Conservation (phyloP, 805 yeast species). For the Saturnispora kantuleensis region DNA sequence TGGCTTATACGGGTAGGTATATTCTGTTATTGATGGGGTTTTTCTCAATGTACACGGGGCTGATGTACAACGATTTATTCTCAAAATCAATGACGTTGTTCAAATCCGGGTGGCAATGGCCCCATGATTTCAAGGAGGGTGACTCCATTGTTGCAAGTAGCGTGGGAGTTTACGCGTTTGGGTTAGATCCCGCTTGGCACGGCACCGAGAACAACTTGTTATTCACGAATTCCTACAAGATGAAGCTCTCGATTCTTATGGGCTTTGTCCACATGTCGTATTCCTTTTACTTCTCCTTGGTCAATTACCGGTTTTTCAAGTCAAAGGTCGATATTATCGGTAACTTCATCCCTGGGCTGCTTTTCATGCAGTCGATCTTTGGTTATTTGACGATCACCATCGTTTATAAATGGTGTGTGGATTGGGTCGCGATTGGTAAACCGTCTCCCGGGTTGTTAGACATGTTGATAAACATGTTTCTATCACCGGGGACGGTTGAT, state of each 20-base stretch:
- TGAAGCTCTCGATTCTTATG: conserved; percentile 68
- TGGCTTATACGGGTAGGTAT: conserved; percentile 67
- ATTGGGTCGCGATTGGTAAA: conserved; percentile 52
- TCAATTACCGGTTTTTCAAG: conserved; percentile 47
- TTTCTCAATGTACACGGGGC: conserved; percentile 67
- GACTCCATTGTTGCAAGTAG: conserved; percentile 38
- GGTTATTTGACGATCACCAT: conserved; percentile 61
- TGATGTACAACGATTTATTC: conserved; percentile 62
- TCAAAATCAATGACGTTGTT: conserved; percentile 63
- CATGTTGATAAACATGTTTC: conserved; percentile 68
- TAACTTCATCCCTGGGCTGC: conserved; percentile 36
- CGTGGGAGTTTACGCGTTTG: conserved; percentile 48
- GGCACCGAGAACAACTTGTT: conserved; percentile 66
- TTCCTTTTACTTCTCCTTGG: conserved; percentile 58
- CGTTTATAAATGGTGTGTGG: conserved; percentile 64
- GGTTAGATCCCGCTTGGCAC: conserved; percentile 70
- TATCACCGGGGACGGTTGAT: conserved; percentile 61
- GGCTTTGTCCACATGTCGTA: conserved; percentile 70
- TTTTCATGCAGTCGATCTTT: conserved; percentile 69
- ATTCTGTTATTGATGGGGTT: conserved; percentile 60
- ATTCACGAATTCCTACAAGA: conserved; percentile 65
- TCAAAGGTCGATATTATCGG: conserved; percentile 54
- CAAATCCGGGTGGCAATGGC: conserved; percentile 65
- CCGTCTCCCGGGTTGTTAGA: conserved; percentile 67
- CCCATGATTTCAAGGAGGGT: conserved; percentile 38